Evolutionary conservation across 495 filamentous ascomycete genomes (phyloP), one percentile per base, ranked within the genome.

Genomic region (Neurospora sp.): DNA sequence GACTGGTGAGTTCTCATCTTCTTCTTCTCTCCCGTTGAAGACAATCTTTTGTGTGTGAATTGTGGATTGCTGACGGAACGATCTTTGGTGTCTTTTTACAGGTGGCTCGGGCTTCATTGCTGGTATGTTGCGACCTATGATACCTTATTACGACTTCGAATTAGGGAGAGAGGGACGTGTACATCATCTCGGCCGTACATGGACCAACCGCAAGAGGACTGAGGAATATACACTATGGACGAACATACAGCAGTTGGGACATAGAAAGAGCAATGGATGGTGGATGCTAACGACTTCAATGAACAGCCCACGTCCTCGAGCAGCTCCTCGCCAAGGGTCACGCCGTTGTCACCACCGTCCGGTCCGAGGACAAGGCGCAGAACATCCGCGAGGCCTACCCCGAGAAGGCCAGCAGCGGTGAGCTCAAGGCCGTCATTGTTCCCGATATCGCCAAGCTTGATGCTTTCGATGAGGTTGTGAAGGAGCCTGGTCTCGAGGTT

Each of bases 331-430:
- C 89, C 73, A 86, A 85, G 76, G 83, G 87, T 53, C 91, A 94
- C 80, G 88, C 88, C 53, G 93, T 96, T 14, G 89, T 96, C 16
- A 93, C 93, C 11, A 97, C 93, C 6, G 95, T 98, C 69, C 88
- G 95, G 68, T 90, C 88, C 4, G 85, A 92, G 70, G 88, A 89
- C 27, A 98, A 98, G 79, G 94, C 91, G 22, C 81, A 92, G 68
- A 88, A 85, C 73, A 93, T 97, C 78, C 87, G 89, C 20, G 81
- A 88, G 22, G 89, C 90, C 18, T 89, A 94, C 79, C 87, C 90
- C 0, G 72, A 77, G 5, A 78, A 84, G 4, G 75, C 85, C 42
- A 78, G 86, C 35, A 87, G 88, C 69, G 89, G 88, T 22, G 89
- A 91, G 76, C 89, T 98, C 14, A 87, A 87, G 71, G 93, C 91